Conservation (phyloP, 306 rosid species). For the Vigna mungo region DNA sequence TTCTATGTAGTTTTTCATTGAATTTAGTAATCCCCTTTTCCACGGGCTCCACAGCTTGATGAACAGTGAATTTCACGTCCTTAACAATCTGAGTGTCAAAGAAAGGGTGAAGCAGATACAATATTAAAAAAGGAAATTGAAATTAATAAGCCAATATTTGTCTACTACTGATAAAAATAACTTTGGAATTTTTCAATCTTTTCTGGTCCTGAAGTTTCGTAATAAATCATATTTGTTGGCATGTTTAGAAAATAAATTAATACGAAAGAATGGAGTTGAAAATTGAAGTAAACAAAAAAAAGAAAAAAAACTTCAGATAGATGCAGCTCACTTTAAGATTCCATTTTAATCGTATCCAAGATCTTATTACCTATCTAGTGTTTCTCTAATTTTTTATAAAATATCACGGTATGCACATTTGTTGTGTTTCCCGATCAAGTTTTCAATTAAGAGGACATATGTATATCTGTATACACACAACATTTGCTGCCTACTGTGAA, state of each 20-base stretch:
- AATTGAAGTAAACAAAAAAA: background rate
- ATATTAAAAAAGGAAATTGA: background rate
- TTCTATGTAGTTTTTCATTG: conserved; percentile 76
- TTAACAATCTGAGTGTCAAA: conserved; percentile 75
- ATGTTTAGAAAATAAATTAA: conserved; percentile 20
- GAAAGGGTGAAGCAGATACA: conserved; percentile 32
- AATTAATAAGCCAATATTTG: conserved; percentile 34
- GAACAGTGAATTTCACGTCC: conserved; percentile 91
- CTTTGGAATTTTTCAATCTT: conserved; percentile 15
- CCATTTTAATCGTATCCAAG: conserved; percentile 4
- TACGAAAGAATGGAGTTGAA: background rate
- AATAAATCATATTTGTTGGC: conserved; percentile 25
- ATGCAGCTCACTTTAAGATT: background rate
- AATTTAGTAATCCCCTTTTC: conserved; percentile 93
- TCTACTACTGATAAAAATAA: conserved; percentile 32
- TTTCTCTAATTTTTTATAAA: background rate
- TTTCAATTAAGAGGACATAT: conserved; percentile 6
- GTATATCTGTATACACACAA: background rate
- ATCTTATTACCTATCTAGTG: background rate
- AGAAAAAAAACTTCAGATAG: background rate
- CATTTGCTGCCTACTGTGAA: background rate
- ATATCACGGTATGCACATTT: background rate
- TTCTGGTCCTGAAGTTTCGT: conserved; percentile 12
- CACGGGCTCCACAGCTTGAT: conserved; percentile 95
- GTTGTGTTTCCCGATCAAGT: background rate